phyloP scores from a whole-genome alignment of 208 protist species.

The Trypanosoma vivax region DNA sequence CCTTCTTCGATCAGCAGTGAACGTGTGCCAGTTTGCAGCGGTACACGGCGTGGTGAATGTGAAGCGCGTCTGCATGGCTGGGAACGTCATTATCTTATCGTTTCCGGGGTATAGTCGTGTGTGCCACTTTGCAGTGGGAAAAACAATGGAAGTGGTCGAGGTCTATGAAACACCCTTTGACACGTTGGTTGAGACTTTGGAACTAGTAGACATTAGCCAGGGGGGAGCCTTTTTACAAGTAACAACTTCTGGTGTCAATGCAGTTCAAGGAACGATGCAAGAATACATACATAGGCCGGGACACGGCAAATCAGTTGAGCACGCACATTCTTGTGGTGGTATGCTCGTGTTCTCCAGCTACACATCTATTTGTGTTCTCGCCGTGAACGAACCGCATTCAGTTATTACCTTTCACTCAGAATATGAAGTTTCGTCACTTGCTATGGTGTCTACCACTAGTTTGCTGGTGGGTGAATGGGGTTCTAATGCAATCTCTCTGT shows the following conservation, averaged over 20 bases:
- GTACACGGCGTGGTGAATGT: conserved; percentile 15
- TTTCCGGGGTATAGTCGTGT: conserved; percentile 26
- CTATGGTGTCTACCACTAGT: conserved; percentile 7
- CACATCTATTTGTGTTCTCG: conserved; percentile 3
- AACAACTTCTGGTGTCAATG: conserved; percentile 11
- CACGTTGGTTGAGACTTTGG: conserved; percentile 12
- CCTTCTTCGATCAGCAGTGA: conserved; percentile 59
- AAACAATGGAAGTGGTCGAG: conserved; percentile 7
- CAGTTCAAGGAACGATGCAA: conserved; percentile 8
- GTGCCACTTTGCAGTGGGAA: not conserved
- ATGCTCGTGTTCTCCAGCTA: conserved; percentile 19
- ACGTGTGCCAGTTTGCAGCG: conserved; percentile 21
- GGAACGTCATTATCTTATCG: conserved; percentile 25
- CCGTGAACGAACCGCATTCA: not conserved
- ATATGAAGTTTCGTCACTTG: conserved; percentile 19
- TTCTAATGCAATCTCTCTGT: conserved; percentile 12
- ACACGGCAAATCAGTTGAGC: not conserved
- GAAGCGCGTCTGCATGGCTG: conserved; percentile 15
- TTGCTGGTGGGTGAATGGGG: conserved; percentile 18
- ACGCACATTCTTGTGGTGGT: conserved; percentile 9
- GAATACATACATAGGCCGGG: too few relatives aligned
- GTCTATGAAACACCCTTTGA: conserved; percentile 14
- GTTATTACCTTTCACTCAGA: not conserved
- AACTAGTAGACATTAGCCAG: conserved; percentile 5
- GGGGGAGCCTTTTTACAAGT: conserved; percentile 12